These are phyloP conservation scores for Acer negundo DNA, from an alignment of 345 rosid species.

Conservation along the genomic window DNA sequence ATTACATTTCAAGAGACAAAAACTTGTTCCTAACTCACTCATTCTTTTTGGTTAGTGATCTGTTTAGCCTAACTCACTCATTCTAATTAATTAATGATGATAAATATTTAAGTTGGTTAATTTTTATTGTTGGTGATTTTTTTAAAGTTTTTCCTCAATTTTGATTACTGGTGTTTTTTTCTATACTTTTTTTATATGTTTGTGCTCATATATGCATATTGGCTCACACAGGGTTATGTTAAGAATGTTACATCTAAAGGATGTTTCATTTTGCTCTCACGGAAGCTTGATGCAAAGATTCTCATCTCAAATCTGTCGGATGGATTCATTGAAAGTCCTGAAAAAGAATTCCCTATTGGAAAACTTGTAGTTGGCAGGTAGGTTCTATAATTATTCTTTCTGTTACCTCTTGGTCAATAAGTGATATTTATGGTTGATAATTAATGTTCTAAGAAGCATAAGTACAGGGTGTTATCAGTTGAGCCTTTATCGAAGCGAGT, in stretches of 20 bases:
- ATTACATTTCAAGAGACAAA: background rate
- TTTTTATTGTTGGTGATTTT: background rate
- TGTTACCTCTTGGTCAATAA: slow-evolving; percentile 11
- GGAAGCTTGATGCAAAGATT: slow-evolving; percentile 85
- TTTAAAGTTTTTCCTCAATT: too few species aligned
- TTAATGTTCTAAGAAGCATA: slow-evolving; percentile 25
- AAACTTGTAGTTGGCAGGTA: slow-evolving; percentile 90
- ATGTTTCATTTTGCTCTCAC: slow-evolving; percentile 82
- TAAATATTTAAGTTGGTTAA: background rate
- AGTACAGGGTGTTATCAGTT: slow-evolving; percentile 72
- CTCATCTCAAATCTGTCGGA: slow-evolving; percentile 75
- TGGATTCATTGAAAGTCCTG: slow-evolving; percentile 68
- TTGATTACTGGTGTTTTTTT: background rate
- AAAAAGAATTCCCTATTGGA: slow-evolving; percentile 82
- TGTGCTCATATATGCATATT: slow-evolving; percentile 15
- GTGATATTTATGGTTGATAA: slow-evolving; percentile 4
- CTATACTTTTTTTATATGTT: background rate
- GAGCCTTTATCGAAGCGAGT: slow-evolving; percentile 83
- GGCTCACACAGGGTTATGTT: slow-evolving; percentile 81
- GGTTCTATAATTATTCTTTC: slow-evolving; percentile 18
- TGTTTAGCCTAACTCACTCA: background rate
- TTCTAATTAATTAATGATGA: background rate
- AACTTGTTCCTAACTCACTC: background rate
- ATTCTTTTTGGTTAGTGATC: background rate
- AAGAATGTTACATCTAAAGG: slow-evolving; percentile 81